Evolutionary conservation across 163 green algal genomes (phyloP).

Genomic region (Chlamydomonas reinhardtii): DNA sequence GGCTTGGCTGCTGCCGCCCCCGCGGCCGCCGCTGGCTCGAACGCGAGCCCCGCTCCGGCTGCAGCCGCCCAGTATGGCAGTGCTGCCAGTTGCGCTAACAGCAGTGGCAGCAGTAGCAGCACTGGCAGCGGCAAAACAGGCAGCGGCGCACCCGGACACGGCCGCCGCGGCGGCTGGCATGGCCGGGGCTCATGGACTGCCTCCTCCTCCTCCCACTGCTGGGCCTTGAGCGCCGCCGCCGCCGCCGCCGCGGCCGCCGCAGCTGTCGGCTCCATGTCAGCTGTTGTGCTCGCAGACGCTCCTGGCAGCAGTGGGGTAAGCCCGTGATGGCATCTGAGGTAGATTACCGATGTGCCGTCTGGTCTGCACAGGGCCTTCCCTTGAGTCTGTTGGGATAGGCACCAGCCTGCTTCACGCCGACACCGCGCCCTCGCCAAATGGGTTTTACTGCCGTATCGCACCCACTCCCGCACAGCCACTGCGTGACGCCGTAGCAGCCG

Average conservation of each 20-base stretch:
- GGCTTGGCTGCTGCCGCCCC: not conserved
- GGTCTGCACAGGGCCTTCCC: too few species aligned
- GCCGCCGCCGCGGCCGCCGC: not conserved
- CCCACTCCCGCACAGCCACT: not conserved
- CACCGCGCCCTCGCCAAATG: too few species aligned
- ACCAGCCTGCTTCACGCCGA: too few species aligned
- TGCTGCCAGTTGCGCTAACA: too few species aligned
- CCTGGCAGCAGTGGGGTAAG: too few species aligned
- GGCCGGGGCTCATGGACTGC: not conserved
- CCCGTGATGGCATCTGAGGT: too few species aligned
- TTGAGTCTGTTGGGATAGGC: too few species aligned
- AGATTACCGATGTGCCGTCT: too few species aligned
- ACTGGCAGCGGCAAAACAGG: not conserved
- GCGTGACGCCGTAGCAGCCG: not conserved
- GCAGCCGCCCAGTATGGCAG: not conserved
- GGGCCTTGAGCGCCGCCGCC: not conserved
- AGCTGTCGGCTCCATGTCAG: not conserved
- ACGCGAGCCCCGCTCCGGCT: not conserved
- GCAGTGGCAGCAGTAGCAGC: not conserved
- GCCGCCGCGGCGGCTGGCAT: not conserved
- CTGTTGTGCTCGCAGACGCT: not conserved
- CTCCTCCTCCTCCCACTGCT: not conserved
- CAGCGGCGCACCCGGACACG: not conserved
- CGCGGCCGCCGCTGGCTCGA: not conserved
- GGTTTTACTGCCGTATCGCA: too few species aligned